Evolutionary conservation across 768 basidiomycete species (phyloP), one percentile per base, ranked within the genome.

Genomic region (Tylopilus subfusipes): DNA sequence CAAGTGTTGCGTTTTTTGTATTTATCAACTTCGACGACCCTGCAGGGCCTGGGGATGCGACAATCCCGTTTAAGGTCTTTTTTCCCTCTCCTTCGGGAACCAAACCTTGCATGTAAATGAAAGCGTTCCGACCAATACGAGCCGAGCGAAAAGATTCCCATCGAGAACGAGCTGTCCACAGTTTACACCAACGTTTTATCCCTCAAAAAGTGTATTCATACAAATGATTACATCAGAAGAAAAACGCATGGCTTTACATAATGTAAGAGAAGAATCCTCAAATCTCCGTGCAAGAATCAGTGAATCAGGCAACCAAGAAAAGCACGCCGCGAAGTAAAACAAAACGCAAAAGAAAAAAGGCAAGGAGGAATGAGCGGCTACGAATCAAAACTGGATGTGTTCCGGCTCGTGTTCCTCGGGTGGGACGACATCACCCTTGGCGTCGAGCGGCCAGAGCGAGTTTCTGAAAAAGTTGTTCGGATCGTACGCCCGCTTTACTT

Each of bases 371-470:
- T 8, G 9, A 2, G 24, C 2, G 5, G 16, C 31, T 27, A 9
- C 18, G 16, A 48, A 38, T 68, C 48, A 70, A 34, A 63, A 62
- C 18, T 18, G 54, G 0, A 68, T 57, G 22, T 72, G 69, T 30
- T 67, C 62, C 0, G 87, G 86, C 60, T 90, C 88, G 56, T 88
- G 86, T 7, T 73, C 75, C 42, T 78, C 67, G 11, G 83, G 76
- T 31, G 82, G 76, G n/a, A 90, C 75, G 2, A 69, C 69, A 0
- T 81, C 71, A 3, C 84, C 84, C 19, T 76, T 67, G 25, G 76
- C 76, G 63, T 86, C 75, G 53, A 90, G 66, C 19, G 92, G 92
- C 90, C 93, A 95, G 64, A 93, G 82, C 13, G 82, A 80, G 63
- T 92, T 86, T 55, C 72, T 78, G 75, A 94, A 92, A 40, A 95